Evolutionary conservation across 768 basidiomycete genomes (phyloP), one percentile per base, ranked within the genome.

Genomic region (Tulasnella sp.): DNA sequence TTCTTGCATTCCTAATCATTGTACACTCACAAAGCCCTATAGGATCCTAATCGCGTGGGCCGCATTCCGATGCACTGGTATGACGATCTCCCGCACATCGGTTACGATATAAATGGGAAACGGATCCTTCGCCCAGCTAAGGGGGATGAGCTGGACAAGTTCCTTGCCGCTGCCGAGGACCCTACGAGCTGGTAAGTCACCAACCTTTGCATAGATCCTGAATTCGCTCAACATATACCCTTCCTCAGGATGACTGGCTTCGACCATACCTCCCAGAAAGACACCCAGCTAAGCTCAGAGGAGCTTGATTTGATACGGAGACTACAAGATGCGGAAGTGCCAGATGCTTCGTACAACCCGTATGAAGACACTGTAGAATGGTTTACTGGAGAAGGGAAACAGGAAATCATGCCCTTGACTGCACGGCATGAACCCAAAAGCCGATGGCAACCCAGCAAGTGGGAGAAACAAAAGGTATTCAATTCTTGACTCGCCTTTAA

Each of bases 21-120:
- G 21, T 12, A 24, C 77, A 19, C 71, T 52, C 14, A 68, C 68
- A 71, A 27, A 80, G 2, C 18, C 7, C 42, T 14, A 4, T 82
- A 99, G 96, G 90, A 91, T 77, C 94, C 94, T n/a, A 99, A 98
- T 84, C 94, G 97, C 80, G 91, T 98, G 82, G 98, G 98, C 76
- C 90, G 97, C 85, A 88, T 99, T 81, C 98, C 98, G 71, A 93
- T 93, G 89, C 96, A 99, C 83, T 99, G 97, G 96, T 99, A 99
- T 85, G 98, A 99, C 84, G 97, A 99, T 87, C 88, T 99, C 82
- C 98, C 98, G n/a, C 98, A 99, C 86, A 90, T 99, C 84, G 98
- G 98, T 71, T 99, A 99, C 86, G 91, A 96, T 85, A 92, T 99
- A 82, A 91, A 96, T 84, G 98, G 98, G 77, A 97, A 95, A 87